Evolutionary conservation across 2,329 filamentous ascomycete species (phyloP).

Genomic region (Scytalidium lignicola): DNA sequence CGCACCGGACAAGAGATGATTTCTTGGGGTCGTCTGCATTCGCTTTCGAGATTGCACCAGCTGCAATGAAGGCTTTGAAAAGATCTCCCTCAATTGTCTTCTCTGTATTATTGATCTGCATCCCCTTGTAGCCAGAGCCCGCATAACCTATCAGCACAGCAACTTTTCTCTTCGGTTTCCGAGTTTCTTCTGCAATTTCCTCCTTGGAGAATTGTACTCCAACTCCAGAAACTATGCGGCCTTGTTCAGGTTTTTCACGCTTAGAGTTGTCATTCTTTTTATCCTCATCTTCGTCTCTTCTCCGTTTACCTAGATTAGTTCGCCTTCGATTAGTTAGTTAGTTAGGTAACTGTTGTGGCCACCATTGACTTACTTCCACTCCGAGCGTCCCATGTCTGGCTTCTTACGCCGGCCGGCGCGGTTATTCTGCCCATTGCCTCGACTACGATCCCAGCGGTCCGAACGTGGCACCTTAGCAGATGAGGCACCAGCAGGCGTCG

Average conservation of each 20-base stretch:
- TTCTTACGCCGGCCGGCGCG: conserved; percentile 48
- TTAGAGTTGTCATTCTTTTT: conserved; percentile 35
- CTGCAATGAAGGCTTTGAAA: conserved; percentile 85
- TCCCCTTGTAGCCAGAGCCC: conserved; percentile 93
- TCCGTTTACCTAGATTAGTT: conserved; percentile 45
- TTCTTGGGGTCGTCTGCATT: conserved; percentile 98
- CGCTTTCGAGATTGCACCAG: conserved; percentile 90
- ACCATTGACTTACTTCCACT: conserved; percentile 51
- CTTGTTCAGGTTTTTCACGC: conserved; percentile 42
- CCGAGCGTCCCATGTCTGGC: conserved; percentile 60
- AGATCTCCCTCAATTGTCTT: conserved; percentile 96
- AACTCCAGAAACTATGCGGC: conserved; percentile 29
- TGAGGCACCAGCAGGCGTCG: not conserved
- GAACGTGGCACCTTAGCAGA: not conserved
- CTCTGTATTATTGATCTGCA: conserved; percentile 80
- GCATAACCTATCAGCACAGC: conserved; percentile 94
- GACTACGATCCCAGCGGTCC: conserved; percentile 1
- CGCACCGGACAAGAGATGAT: conserved; percentile 87
- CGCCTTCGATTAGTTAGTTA: conserved; percentile 48
- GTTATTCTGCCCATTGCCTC: conserved; percentile 16
- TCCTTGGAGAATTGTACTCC: conserved; percentile 58
- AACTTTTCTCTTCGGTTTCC: conserved; percentile 91
- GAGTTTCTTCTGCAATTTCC: conserved; percentile 81
- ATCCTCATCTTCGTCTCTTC: conserved; percentile 43
- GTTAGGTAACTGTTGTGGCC: conserved; percentile 10